phyloP scores from a whole-genome alignment of 2,329 filamentous ascomycete genomes.

The Xylariaceae sp. region DNA sequence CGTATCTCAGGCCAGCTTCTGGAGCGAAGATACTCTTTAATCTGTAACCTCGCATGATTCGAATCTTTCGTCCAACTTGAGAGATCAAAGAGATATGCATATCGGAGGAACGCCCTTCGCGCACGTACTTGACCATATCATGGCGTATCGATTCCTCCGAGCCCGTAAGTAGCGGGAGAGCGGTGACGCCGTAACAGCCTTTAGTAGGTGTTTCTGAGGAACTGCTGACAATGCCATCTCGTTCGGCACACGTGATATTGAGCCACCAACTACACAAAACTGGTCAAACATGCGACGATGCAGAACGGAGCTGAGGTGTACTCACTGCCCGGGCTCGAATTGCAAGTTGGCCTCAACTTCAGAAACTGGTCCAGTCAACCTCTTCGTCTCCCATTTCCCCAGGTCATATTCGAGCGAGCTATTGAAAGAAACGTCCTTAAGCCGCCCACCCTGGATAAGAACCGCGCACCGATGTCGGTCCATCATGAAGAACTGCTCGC shows the following conservation, averaged over 20 bases:
- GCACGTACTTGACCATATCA: slow-evolving; percentile 41
- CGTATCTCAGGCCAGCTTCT: slow-evolving; percentile 50
- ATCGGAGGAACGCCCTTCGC: slow-evolving; percentile 41
- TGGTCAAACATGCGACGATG: neutral
- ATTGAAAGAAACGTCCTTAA: slow-evolving; percentile 42
- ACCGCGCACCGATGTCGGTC: slow-evolving; percentile 41
- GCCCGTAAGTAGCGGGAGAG: slow-evolving; percentile 50
- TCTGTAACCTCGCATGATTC: slow-evolving; percentile 49
- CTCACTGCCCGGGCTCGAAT: slow-evolving; percentile 49
- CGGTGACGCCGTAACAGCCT: slow-evolving; percentile 43
- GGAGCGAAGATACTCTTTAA: slow-evolving; percentile 52
- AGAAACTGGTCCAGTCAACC: slow-evolving; percentile 34
- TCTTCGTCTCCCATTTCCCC: slow-evolving; percentile 38
- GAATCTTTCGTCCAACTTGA: slow-evolving; percentile 46
- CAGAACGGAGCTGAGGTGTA: neutral
- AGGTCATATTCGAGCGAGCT: slow-evolving; percentile 30
- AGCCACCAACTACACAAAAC: slow-evolving; percentile 50
- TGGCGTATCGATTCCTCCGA: slow-evolving; percentile 42
- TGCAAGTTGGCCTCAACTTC: slow-evolving; percentile 40
- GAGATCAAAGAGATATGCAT: slow-evolving; percentile 48
- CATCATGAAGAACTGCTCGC: slow-evolving; percentile 43
- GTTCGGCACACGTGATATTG: slow-evolving; percentile 51
- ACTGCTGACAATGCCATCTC: slow-evolving; percentile 51
- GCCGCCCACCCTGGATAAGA: slow-evolving; percentile 37
- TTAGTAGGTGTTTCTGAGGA: slow-evolving; percentile 43